Conservation (phyloP, 1,139 yeast species). For the Magnusiomyces magnusii region DNA sequence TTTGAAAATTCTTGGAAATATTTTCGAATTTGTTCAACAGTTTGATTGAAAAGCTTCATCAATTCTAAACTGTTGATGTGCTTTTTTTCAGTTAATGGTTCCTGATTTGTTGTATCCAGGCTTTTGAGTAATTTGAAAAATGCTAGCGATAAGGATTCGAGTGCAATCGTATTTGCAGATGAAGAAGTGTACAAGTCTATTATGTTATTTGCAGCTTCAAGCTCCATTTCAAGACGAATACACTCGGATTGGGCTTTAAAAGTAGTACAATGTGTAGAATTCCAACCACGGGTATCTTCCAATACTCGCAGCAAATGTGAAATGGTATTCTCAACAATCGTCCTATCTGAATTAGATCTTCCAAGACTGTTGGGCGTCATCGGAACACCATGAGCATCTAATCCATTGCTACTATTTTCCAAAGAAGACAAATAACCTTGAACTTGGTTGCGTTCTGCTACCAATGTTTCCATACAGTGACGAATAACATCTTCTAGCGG, state of each 20-base stretch:
- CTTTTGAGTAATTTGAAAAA: conserved; percentile 5
- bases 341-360: not conserved
- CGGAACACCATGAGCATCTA: not conserved
- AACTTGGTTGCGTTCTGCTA: conserved; percentile 5
- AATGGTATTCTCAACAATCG: conserved; percentile 10
- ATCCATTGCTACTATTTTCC: not conserved
- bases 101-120: not conserved
- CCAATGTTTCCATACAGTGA: conserved; percentile 5
- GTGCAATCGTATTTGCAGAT: not conserved
- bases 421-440: conserved; percentile 4
- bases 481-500: conserved; percentile 1
- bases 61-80: not conserved
- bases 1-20: not conserved
- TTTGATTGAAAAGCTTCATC: not conserved
- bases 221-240: conserved; percentile 16
- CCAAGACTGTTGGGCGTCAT: conserved; percentile 7
- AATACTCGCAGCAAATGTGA: conserved; percentile 19
- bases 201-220: conserved; percentile 14
- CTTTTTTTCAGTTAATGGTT: not conserved
- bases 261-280: conserved; percentile 17
- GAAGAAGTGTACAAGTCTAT: conserved; percentile 3
- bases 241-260: conserved; percentile 21
- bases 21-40: not conserved
- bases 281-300: conserved; percentile 24
- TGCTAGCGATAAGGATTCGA: conserved; percentile 1